Evolutionary conservation across 805 yeast genomes (phyloP), one percentile per base, ranked within the genome.

Genomic region (Clavispora phyllophila): DNA sequence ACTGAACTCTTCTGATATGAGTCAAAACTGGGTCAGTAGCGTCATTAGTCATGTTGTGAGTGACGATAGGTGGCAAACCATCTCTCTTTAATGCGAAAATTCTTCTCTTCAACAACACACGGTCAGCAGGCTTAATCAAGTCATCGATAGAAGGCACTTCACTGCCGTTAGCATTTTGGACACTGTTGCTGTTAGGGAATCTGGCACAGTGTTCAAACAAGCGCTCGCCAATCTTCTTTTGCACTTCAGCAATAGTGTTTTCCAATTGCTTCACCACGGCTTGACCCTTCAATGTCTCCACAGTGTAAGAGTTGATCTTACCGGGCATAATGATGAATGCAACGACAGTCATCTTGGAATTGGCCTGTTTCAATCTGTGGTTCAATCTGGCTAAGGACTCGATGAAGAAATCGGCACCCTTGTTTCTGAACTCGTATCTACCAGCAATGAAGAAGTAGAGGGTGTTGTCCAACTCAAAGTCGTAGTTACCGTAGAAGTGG

Each of bases 261-360:
- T 90, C 96, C 55, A 91, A 76, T 42, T 96, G 95, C 61, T 84
- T 84, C 52, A 90, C 84, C 36, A 90, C 97, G 1, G 98, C 97
- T 67, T 93, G 99, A 36, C 96, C 96, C 68, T 84, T 87, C 55
- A 91, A 76, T 5, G 98, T 93, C 62, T 91, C 98, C 25, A 89
- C 95, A 2, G 98, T 93, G 65, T 88, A 91, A 0, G 97, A 90
- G 56, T 86, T 83, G 43, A 95, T 90, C 40, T 82, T 80, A 14
- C 97, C 98, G 3, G 99, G 99, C 98, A 93, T 93, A 65, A 91
- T 91, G 57, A 91, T 88, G 60, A 91, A 91, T 9, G 98, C 98
- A 35, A 91, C 97, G 17, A 91, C 93, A 0, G 98, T 91, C 74
- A 83, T 85, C 55, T 84, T 87, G 5, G 96, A 85, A 33, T 87